Base-by-base conservation (phyloP, 805 yeast species). In the Lipomyces starkeyi region DNA sequence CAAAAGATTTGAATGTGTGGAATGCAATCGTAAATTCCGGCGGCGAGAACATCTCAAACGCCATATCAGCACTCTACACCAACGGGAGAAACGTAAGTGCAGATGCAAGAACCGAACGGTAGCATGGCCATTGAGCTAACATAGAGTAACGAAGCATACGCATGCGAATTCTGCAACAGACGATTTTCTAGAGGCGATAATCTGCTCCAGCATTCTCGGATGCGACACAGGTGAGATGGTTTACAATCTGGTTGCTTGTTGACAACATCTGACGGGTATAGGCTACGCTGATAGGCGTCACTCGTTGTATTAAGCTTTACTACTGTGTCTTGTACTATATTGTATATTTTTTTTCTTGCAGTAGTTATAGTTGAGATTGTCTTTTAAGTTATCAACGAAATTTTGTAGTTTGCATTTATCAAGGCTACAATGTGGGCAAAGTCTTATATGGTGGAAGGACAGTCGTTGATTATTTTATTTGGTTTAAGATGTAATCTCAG, bases 1-100 rank as follows among this genome's bases (percentile, higher is more conserved):
- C 20, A 71, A 70, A 47, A 62, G 71, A 54, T 89, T 84, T 75
- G 84, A 85, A 37, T 89, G 93, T 76, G 85, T 84, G 40, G 84
- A 82, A 74, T 89, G 94, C 76, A 82, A 84, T 59, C 83, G 93
- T 72, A 76, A 85, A 58, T 90, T 90, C 78, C 87, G 88, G 75
- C 83, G 95, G 72, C 91, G 89, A 76, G 95, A 90, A 74, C 95
- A 90, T 77, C 79, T 90, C 73, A 88, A 88, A 76, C 83, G 95
- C 68, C 95, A 90, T 74, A 85, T 87, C 75, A 80, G 93, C 66
- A 87, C 91, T 22, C 81, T 90, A 68, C 95, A 90, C 74, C 88
- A 80, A 43, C 83, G 87, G 64, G 91, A 88, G 65, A 89, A 88
- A 76, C 94, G 70, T 67, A 32, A 61, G 70, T 63, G n/a, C 7